Percentiles rank a stretch among this genome's conserved stretches.
phyloP scores from a whole-genome alignment of 2,329 filamentous ascomycete species.

The Dothistroma pini region DNA sequence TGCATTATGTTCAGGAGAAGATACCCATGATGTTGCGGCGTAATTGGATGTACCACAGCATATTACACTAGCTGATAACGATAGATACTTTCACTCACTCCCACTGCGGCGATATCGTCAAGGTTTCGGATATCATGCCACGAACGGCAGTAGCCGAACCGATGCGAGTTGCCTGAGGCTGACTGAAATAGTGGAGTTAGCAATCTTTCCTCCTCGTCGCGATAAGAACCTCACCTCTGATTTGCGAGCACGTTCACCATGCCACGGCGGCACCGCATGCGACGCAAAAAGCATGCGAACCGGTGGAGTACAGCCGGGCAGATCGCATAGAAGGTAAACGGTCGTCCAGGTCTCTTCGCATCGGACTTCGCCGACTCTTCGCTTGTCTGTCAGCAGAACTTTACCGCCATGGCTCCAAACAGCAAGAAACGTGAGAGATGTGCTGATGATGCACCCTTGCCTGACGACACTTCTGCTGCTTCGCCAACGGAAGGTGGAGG shows the following conservation, averaged over 20 bases:
- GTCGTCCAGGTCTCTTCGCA: not conserved
- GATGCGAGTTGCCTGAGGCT: not conserved
- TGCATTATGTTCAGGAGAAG: slow-evolving; percentile 2
- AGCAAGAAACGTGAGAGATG: slow-evolving; percentile 22
- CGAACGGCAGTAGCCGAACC: not conserved
- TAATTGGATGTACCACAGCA: not conserved
- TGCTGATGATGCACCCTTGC: slow-evolving; percentile 2
- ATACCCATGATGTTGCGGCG: not conserved
- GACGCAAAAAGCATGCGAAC: slow-evolving; percentile 8
- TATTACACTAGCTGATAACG: not conserved
- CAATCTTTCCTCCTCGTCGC: not conserved
- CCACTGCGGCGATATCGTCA: not conserved
- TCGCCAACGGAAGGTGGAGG: slow-evolving; percentile 15
- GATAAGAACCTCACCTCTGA: slow-evolving; percentile 1
- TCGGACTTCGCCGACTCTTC: slow-evolving; percentile 7
- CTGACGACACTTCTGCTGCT: slow-evolving; percentile 3
- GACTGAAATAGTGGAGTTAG: not conserved
- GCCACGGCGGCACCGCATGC: not conserved
- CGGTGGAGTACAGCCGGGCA: slow-evolving; percentile 1
- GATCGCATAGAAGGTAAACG: not conserved
- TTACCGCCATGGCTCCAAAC: slow-evolving; percentile 6
- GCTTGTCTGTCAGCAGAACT: not conserved
- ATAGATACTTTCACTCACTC: not conserved
- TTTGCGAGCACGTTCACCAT: not conserved
- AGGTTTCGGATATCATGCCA: not conserved